Percentiles rank a stretch among this genome's conserved stretches.
phyloP scores from a whole-genome alignment of 2,329 filamentous ascomycete genomes.

The Trichoderma gracile region DNA sequence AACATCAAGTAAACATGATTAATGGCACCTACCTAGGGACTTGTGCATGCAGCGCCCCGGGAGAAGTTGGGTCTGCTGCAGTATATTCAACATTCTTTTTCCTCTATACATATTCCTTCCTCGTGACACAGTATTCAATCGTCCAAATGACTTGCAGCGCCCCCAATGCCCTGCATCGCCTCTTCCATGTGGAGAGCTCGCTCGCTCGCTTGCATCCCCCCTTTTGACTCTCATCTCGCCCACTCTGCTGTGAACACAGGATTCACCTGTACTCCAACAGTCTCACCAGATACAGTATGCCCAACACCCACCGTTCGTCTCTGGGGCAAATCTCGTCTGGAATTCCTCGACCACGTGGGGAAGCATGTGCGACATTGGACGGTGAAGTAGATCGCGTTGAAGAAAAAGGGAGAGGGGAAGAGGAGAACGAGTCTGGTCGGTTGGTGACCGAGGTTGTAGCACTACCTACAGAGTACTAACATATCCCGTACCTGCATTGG shows the following conservation, averaged over 20 bases:
- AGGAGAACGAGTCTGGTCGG: no score
- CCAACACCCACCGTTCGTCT: neutral
- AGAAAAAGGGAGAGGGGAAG: conserved; percentile 10
- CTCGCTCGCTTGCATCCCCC: neutral
- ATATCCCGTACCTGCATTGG: conserved; percentile 5
- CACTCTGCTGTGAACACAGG: neutral
- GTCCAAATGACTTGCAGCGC: neutral
- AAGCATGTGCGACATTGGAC: conserved; percentile 12
- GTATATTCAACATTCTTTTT: neutral
- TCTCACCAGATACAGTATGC: conserved; percentile 1
- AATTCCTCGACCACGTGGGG: conserved; percentile 14
- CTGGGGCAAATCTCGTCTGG: conserved; percentile 8
- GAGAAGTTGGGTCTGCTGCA: neutral
- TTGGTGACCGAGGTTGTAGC: no score
- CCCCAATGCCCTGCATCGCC: neutral
- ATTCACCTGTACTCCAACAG: neutral
- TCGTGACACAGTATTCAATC: no score
- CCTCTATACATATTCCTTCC: no score
- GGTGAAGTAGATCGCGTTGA: conserved; percentile 1
- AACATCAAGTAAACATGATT: neutral
- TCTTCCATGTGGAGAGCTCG: conserved; percentile 1
- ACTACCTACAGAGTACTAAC: no score
- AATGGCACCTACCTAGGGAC: neutral
- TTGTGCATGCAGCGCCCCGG: neutral
- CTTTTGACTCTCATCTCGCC: conserved; percentile 9